phyloP scores from a whole-genome alignment of 352 stramenopile species.

The Lagenidium giganteum region DNA sequence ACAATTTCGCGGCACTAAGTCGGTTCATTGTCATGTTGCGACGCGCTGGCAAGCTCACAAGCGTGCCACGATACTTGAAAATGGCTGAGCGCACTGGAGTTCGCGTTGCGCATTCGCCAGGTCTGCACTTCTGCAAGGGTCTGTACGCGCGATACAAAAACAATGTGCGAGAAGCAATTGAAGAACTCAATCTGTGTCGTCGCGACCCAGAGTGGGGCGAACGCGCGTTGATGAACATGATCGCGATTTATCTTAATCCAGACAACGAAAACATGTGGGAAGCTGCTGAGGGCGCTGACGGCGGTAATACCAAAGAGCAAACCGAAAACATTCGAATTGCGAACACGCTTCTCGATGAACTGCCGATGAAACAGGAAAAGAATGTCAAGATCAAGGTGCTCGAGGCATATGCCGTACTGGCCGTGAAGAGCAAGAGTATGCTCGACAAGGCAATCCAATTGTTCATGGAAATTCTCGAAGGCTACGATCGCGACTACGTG shows the following conservation, averaged over 20 bases:
- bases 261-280: slow-evolving; percentile 93
- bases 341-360: slow-evolving; percentile 83
- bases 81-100: slow-evolving; percentile 72
- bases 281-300: too few species aligned
- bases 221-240: slow-evolving; percentile 88
- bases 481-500: slow-evolving; percentile 83
- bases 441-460: slow-evolving; percentile 86
- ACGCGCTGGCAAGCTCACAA: slow-evolving; percentile 74
- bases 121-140: slow-evolving; percentile 89
- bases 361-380: slow-evolving; percentile 48
- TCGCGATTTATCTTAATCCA: slow-evolving; percentile 93
- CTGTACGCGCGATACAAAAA: slow-evolving; percentile 89
- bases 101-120: slow-evolving; percentile 70
- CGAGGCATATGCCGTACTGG: slow-evolving; percentile 83
- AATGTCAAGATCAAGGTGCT: slow-evolving; percentile 75
- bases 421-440: slow-evolving; percentile 75
- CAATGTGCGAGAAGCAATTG: slow-evolving; percentile 86
- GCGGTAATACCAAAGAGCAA: slow-evolving; percentile 51
- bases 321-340: slow-evolving; percentile 86
- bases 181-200: slow-evolving; percentile 87
- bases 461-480: slow-evolving; percentile 90
- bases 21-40: slow-evolving; percentile 87
- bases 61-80: slow-evolving; percentile 71
- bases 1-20: slow-evolving; percentile 88
- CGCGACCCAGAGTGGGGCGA: slow-evolving; percentile 86